These are phyloP conservation scores for Ophiocordyceps camponoti-rufipedis DNA, from an alignment of 2,329 filamentous ascomycete genomes.

Conservation along the genomic window DNA sequence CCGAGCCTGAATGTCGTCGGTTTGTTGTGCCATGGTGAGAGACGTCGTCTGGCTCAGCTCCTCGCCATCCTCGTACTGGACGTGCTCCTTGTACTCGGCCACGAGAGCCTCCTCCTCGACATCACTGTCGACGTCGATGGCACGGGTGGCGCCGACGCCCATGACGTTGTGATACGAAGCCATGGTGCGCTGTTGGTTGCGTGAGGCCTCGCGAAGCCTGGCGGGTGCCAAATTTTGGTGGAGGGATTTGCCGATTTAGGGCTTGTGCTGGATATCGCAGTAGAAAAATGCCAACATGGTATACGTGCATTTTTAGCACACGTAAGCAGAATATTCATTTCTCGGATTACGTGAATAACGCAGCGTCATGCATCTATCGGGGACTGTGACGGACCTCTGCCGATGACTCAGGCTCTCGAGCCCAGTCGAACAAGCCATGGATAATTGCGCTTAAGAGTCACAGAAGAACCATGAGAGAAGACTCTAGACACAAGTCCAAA, in stretches of 20 bases:
- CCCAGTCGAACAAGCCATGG: not conserved
- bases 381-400: not conserved
- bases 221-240: constrained; percentile 13
- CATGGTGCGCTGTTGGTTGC: constrained; percentile 22
- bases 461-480: not conserved
- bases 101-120: constrained; percentile 91
- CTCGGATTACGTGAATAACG: not conserved
- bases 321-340: constrained; percentile 7
- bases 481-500: not conserved
- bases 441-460: not conserved
- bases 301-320: constrained; percentile 7
- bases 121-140: constrained; percentile 69
- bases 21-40: constrained; percentile 51
- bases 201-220: constrained; percentile 5
- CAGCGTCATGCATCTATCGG: not conserved
- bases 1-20: constrained; percentile 85
- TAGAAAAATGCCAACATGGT: constrained; percentile 6
- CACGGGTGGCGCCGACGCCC: constrained; percentile 38
- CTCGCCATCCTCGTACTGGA: constrained; percentile 79
- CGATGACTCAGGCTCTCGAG: not conserved
- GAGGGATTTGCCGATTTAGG: constrained; percentile 10
- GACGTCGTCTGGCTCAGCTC: constrained; percentile 59
- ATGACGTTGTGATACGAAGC: constrained; percentile 38
- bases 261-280: constrained; percentile 17
- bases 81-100: constrained; percentile 90